Evolutionary conservation across 805 yeast species (phyloP).

Genomic region (Wickerhamomyces silvicola): DNA sequence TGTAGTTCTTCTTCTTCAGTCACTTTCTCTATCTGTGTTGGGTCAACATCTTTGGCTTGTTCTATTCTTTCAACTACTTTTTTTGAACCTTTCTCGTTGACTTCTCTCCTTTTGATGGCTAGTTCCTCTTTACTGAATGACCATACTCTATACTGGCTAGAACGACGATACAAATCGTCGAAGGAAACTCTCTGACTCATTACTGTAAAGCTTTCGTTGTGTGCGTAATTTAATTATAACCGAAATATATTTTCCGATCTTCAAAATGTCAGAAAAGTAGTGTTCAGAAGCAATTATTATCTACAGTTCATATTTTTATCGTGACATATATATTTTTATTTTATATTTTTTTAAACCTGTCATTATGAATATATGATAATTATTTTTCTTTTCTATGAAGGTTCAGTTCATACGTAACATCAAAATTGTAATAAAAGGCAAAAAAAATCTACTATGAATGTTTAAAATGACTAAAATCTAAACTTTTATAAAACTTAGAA

Average conservation of each 20-base stretch:
- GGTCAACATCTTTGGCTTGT: constrained; percentile 23
- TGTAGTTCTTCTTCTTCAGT: constrained; percentile 63
- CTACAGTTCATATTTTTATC: background rate
- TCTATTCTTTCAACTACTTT: constrained; percentile 28
- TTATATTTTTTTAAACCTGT: constrained; percentile 1
- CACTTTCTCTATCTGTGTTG: constrained; percentile 32
- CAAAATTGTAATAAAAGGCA: constrained; percentile 1
- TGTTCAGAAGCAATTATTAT: background rate
- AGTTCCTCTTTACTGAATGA: constrained; percentile 64
- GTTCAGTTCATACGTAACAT: constrained; percentile 2
- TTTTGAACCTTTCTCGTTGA: constrained; percentile 49
- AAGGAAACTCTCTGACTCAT: constrained; percentile 42
- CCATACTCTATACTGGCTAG: constrained; percentile 83
- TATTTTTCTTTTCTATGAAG: constrained; percentile 2
- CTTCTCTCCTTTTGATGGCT: constrained; percentile 36
- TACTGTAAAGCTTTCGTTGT: too few relatives aligned
- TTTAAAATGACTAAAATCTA: constrained; percentile 2
- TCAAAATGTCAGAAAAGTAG: constrained; percentile 1
- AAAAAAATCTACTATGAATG: constrained; percentile 4
- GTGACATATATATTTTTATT: constrained; percentile 5
- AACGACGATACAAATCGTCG: constrained; percentile 84
- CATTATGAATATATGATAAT: background rate
- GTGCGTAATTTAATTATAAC: too few relatives aligned
- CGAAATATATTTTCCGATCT: too few relatives aligned
- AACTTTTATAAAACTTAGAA: constrained; percentile 41